Base-by-base conservation (phyloP, 1,284 basidiomycete species). In the Farysia itapuensis region DNA sequence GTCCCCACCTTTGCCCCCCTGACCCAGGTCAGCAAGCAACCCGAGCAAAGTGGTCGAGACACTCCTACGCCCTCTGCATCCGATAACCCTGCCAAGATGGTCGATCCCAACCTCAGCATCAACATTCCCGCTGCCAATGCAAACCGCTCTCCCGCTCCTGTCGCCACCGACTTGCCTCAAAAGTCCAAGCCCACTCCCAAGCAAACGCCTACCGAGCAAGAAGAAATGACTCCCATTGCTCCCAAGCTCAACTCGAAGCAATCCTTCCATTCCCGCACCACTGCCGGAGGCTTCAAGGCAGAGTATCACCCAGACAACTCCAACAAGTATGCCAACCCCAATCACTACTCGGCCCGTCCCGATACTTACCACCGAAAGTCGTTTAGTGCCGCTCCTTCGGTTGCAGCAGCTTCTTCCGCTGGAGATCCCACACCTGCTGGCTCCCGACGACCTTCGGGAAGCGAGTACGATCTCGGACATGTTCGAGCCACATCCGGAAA, bases 361-460 rank as follows among this genome's bases (percentile, higher is more conserved):
- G 50, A 69, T 11, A 64, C 66, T 28, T 69, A 70, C 48, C 68
- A 69, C 33, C 65, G 58, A 33, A 63, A 58, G 31, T 69, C 66
- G 14, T 54, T 58, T 38, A 61, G 51, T 16, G 43, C 36, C 19
- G 48, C 52, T 24, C 43, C 54, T 18, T 45, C 45, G 20, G n/a
- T 39, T 8, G n/a, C n/a, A n/a, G n/a, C n/a, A n/a, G n/a, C n/a
- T n/a, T n/a, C n/a, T n/a, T n/a, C n/a, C n/a, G 24, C 35, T 11
- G 44, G 59, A 40, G 50, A 51, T 15, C 20, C 41, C 5, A 49
- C 48, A 4, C 50, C 50, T 9, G 43, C 56, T 28, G 46, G 41
- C 23, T 60, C 58, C 35, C 53, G 48, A 23, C 41, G 53, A 30
- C 39, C 26, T 24, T 51, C 51, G 13, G 30, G 46, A n/a, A 48